Evolutionary conservation across 75 land plant genomes (phyloP).

Genomic region (Adiantum capillusveneris): DNA sequence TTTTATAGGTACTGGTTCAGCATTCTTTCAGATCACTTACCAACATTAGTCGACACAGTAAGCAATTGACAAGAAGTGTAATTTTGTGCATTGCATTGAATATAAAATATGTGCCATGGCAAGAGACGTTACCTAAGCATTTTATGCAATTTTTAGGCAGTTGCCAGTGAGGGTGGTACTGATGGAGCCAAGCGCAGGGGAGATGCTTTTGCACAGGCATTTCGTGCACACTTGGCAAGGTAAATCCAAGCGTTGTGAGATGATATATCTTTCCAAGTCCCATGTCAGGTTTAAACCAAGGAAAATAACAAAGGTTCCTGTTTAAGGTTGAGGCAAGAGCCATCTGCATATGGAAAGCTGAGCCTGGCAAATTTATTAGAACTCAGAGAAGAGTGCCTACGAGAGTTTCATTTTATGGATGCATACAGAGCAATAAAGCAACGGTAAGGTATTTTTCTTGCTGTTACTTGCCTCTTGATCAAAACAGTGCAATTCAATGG

Average conservation of each 20-base stretch:
- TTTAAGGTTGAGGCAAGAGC: slow-evolving; percentile 93
- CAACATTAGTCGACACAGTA: slow-evolving; percentile 94
- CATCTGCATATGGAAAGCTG: slow-evolving; percentile 98
- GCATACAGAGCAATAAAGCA: slow-evolving; percentile 89
- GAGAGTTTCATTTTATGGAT: slow-evolving; percentile 94
- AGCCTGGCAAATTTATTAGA: slow-evolving; percentile 94
- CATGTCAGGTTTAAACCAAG: background rate
- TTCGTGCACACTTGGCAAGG: slow-evolving; percentile 89
- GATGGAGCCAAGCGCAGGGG: slow-evolving; percentile 94
- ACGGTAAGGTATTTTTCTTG: no score
- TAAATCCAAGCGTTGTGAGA: slow-evolving; percentile 17
- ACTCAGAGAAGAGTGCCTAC: slow-evolving; percentile 93
- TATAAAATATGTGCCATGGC: no score
- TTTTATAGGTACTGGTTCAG: slow-evolving; percentile 78
- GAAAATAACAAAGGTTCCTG: no score
- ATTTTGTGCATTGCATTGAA: no score
- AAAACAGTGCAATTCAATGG: no score
- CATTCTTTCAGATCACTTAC: slow-evolving; percentile 72
- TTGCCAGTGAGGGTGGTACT: slow-evolving; percentile 97
- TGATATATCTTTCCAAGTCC: no score
- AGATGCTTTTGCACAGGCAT: slow-evolving; percentile 97
- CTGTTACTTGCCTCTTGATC: no score
- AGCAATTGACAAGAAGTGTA: no score
- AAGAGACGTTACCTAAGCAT: no score
- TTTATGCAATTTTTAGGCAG: slow-evolving; percentile 49